Evolutionary conservation across 2,329 filamentous ascomycete species (phyloP).

Genomic region (Aspergillus sclerotialis): DNA sequence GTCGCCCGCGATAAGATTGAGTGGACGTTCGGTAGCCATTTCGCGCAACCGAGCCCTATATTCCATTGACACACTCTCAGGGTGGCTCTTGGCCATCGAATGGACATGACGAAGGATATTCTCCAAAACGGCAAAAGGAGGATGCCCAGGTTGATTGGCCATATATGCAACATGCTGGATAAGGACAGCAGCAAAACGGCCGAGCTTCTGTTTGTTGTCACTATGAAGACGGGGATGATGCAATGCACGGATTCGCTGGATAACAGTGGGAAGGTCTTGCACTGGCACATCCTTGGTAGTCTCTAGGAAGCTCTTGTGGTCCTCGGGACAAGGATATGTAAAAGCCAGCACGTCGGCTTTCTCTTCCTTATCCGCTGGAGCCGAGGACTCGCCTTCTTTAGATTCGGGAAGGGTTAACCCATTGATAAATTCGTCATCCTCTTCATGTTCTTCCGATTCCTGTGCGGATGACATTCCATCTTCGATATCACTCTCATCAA

Average conservation of each 20-base stretch:
- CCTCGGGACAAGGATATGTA: conserved; percentile 78
- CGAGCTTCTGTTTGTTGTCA: conserved; percentile 77
- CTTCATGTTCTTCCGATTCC: conserved; percentile 46
- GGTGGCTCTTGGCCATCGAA: conserved; percentile 80
- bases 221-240: conserved; percentile 81
- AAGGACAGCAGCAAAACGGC: conserved; percentile 44
- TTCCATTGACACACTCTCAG: conserved; percentile 66
- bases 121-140: conserved; percentile 65
- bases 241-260: conserved; percentile 86
- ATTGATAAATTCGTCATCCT: conserved; percentile 66
- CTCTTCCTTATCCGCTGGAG: conserved; percentile 36
- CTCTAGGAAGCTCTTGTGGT: conserved; percentile 64
- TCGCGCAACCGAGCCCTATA: conserved; percentile 66
- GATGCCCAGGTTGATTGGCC: conserved; percentile 41
- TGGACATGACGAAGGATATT: conserved; percentile 82
- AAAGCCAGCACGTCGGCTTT: conserved; percentile 58
- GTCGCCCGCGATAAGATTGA: conserved; percentile 60
- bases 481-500: conserved; percentile 40
- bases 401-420: conserved; percentile 48
- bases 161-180: conserved; percentile 54
- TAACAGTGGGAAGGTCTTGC: conserved; percentile 64
- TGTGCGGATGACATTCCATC: conserved; percentile 52
- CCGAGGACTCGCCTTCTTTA: conserved; percentile 12
- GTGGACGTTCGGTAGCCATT: conserved; percentile 44
- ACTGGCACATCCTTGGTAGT: conserved; percentile 56